A percentile compares a stretch with the other conserved stretches of the same genome.
Conservation (phyloP, 257 asterid genomes). For the Thymus quinquecostatus region DNA sequence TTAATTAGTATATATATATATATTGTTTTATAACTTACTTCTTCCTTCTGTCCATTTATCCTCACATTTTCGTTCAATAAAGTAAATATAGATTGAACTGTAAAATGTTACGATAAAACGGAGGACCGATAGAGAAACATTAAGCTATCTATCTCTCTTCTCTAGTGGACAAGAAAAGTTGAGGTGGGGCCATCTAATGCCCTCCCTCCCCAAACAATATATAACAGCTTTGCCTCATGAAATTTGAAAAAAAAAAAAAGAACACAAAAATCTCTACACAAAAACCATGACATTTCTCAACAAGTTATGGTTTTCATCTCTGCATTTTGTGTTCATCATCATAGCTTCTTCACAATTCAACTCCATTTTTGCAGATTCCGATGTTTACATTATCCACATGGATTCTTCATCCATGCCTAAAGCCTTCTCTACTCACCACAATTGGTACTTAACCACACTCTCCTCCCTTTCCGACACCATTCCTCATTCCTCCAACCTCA, state of each 20-base stretch:
- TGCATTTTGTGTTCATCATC: slow-evolving; percentile 32
- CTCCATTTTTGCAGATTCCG: slow-evolving; percentile 41
- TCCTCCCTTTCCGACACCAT: slow-evolving; percentile 38
- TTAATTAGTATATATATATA: too few relatives aligned
- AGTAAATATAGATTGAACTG: too few relatives aligned
- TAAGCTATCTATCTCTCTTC: background rate
- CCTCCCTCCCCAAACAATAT: slow-evolving; percentile 36
- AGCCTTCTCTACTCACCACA: slow-evolving; percentile 61
- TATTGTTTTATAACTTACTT: too few relatives aligned
- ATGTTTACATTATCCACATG: slow-evolving; percentile 73
- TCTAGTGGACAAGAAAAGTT: slow-evolving; percentile 43
- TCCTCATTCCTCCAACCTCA: slow-evolving; percentile 41
- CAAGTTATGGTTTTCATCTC: slow-evolving; percentile 35
- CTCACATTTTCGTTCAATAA: too few relatives aligned
- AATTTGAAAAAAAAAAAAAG: slow-evolving; percentile 1
- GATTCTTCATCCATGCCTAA: slow-evolving; percentile 73
- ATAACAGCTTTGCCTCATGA: background rate
- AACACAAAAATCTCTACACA: slow-evolving; percentile 32
- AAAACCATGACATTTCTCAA: slow-evolving; percentile 43
- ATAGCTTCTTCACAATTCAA: slow-evolving; percentile 27
- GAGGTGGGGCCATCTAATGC: slow-evolving; percentile 42
- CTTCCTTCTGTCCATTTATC: too few relatives aligned
- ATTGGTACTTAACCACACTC: slow-evolving; percentile 62
- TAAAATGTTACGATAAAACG: too few relatives aligned
- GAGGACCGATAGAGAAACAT: too few relatives aligned